Evolutionary conservation across 2,329 filamentous ascomycete genomes (phyloP), one percentile per base, ranked within the genome.

Genomic region (Pseudohalonectria lignicola): DNA sequence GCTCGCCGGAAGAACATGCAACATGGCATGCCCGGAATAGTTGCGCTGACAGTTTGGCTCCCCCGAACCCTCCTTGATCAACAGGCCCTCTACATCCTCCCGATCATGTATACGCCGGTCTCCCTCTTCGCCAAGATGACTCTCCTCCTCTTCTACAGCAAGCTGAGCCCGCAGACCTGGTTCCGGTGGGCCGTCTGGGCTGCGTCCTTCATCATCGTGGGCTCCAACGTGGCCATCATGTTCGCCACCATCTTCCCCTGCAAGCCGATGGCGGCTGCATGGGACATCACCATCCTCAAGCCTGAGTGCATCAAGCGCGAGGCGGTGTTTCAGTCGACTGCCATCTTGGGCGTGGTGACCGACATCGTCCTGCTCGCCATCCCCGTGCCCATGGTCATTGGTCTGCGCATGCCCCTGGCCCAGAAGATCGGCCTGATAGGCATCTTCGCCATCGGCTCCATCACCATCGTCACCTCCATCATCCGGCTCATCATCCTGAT

Each of bases 61-160:
- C n/a, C n/a, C n/a, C n/a, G n/a, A n/a, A n/a, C n/a, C n/a, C n/a
- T n/a, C n/a, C n/a, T n/a, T n/a, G n/a, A n/a, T n/a, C n/a, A n/a
- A n/a, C 23, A 26, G 23, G 23, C 23, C 8, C 23, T 62, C 18
- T 63, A 58, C 38, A 1, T 36, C 17, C 20, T 23, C 13, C 34
- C 34, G n/a, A 51, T 57, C n/a, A 40, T 56, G 13, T 54, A 55
- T 26, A 54, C 53, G 11, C 23, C 16, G 12, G 18, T 16, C 16
- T 26, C 29, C 11, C 54, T 52, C 3, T 50, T 59, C 15, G 53
- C 57, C 11, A 65, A 64, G 34, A 18, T 62, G 3, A 53, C 59
- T 0, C 53, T 65, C 4, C 51, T 63, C 4, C 47, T 59, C 5
- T 60, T 64, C 31, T 63, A 63, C 37, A 47, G 56, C 11, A 52